A percentile compares a stretch with the other conserved stretches of the same genome.
Conservation (phyloP, 176 grass and related monocot genomes). For the Otatea glauca region DNA sequence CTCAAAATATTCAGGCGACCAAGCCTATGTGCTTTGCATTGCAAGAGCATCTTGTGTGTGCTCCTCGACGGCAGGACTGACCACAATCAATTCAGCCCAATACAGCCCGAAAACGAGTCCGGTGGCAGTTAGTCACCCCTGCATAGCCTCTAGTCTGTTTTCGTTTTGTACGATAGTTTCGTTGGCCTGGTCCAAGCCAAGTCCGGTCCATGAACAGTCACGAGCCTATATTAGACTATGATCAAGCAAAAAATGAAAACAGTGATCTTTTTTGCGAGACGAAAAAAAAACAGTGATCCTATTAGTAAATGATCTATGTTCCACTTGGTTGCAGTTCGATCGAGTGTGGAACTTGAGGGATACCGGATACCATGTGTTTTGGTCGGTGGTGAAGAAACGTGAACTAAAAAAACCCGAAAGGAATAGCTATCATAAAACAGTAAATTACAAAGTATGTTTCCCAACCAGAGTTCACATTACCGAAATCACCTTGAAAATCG, state of each 20-base stretch:
- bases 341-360: background rate
- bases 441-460: too few species aligned
- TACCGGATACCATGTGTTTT: background rate
- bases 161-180: background rate
- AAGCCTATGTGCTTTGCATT: too few species aligned
- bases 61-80: background rate
- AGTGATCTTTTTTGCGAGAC: background rate
- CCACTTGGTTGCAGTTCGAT: background rate
- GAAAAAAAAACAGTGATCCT: background rate
- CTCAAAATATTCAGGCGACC: too few species aligned
- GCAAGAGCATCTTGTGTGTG: too few species aligned
- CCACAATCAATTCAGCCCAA: background rate
- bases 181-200: background rate
- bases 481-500: too few species aligned
- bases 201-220: background rate
- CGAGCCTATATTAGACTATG: too few species aligned
- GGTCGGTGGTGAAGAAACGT: background rate
- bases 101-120: background rate
- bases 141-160: background rate
- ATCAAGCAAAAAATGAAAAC: background rate
- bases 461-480: background rate
- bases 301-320: background rate
- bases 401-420: background rate
- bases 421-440: too few species aligned
- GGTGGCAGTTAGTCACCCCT: background rate